A percentile compares a stretch with the other conserved stretches of the same genome.
phyloP scores from a whole-genome alignment of 768 basidiomycete species.

The Amanita pseudoporphyria region DNA sequence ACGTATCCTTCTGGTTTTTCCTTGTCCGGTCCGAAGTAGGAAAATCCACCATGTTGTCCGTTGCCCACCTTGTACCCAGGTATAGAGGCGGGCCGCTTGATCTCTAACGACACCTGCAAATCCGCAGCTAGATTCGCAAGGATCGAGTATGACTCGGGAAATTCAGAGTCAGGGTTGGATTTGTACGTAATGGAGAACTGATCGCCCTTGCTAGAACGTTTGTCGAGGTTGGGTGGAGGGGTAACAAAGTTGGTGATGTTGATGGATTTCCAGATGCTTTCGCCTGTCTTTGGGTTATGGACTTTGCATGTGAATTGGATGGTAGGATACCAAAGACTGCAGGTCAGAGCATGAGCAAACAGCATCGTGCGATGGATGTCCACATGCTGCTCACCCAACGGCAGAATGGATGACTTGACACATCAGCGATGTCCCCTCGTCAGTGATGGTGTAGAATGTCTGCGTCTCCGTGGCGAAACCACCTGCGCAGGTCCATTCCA shows the following conservation, averaged over 20 bases:
- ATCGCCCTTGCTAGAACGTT: conserved; percentile 79
- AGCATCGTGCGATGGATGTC: conserved; percentile 7
- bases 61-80: conserved; percentile 90
- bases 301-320: conserved; percentile 92
- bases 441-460: conserved; percentile 70
- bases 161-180: conserved; percentile 41
- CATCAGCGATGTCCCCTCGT: conserved; percentile 73
- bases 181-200: conserved; percentile 72
- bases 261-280: conserved; percentile 77
- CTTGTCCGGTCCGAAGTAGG: conserved; percentile 71
- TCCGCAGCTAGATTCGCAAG: conserved; percentile 71
- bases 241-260: conserved; percentile 76
- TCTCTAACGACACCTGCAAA: conserved; percentile 69
- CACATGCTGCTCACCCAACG: conserved; percentile 54
- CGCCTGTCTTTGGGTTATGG: conserved; percentile 67
- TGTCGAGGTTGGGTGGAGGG: conserved; percentile 71
- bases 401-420: conserved; percentile 84
- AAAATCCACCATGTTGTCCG: conserved; percentile 80
- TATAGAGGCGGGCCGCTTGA: conserved; percentile 56
- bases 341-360: conserved; percentile 2
- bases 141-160: conserved; percentile 72
- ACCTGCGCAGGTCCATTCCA: conserved; percentile 71
- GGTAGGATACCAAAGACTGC: conserved; percentile 86
- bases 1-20: conserved; percentile 76
- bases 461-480: conserved; percentile 93